A percentile compares a stretch with the other conserved stretches of the same genome.
Conservation (phyloP, 1,284 basidiomycete genomes). For the Phlebopus sp. region DNA sequence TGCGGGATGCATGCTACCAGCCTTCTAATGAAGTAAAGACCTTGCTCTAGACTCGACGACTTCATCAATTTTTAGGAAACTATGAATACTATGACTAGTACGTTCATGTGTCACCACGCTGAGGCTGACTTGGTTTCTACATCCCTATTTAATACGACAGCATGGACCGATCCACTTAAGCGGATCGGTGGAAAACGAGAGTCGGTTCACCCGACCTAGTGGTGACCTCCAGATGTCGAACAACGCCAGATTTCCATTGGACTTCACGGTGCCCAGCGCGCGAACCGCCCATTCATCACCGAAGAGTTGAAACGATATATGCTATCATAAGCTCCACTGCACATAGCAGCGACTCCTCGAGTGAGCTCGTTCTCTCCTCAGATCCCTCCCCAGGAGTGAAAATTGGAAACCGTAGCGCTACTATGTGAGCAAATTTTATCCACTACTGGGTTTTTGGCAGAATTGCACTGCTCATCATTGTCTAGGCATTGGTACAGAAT, state of each 20-base stretch:
- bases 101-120: neutral
- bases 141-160: neutral
- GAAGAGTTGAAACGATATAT: no score
- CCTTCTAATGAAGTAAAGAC: no score
- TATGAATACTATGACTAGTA: neutral
- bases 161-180: neutral
- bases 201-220: no score
- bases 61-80: neutral
- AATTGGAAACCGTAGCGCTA: slow-evolving; percentile 30
- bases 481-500: slow-evolving; percentile 49
- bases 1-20: no score
- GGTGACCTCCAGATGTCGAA: no score
- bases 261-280: no score
- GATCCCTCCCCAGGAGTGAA: slow-evolving; percentile 14
- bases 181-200: neutral
- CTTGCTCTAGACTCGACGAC: no score
- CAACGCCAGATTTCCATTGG: no score
- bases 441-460: slow-evolving; percentile 37
- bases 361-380: no score
- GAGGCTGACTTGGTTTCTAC: neutral
- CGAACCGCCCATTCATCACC: no score
- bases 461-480: slow-evolving; percentile 42
- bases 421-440: slow-evolving; percentile 37
- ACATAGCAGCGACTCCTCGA: neutral
- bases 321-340: neutral